Base-by-base conservation (phyloP, 2,329 filamentous ascomycete genomes). In the Ophiostoma ulmi region DNA sequence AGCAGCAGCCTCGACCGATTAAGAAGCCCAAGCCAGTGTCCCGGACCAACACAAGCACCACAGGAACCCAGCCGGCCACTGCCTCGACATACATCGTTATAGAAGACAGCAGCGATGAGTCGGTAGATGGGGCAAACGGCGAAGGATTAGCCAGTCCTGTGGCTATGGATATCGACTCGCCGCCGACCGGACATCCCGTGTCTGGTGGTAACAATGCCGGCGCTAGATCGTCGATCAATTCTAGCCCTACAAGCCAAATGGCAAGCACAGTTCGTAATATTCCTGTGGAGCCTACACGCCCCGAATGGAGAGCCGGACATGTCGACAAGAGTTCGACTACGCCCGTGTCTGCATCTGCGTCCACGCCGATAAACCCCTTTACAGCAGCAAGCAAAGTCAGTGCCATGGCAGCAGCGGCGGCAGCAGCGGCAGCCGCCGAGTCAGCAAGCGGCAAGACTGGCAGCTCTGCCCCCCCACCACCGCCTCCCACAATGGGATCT, bases 91-190 rank as follows among this genome's bases (percentile, higher is more conserved):
- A 69, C 1, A 78, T 80, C 69, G 8, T 83, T 5, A 81, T 79
- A 70, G 81, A 82, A 6, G 82, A 83, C 63, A 81, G 80, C 70
- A 75, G 72, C 75, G 73, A 78, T 72, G 58, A 69, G 17, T 65
- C 63, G 35, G 36, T n/a, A 0, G 64, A 31, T 14, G 64, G 68
- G 10, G 31, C 44, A 5, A 44, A 41, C 26, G 41, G 41, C 31
- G 63, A 65, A 4, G 38, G 66, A 0, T 44, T 52, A 31, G 81
- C 81, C 48, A 87, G 84, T 73, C 85, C 86, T 2, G 86, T 84
- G 71, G 86, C 87, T 17, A 90, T 90, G 88, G 88, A 90, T 73
- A 88, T 90, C 68, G 88, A 90, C 75, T 82, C 85, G 5, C 85
- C 86, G 26, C 77, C 77, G 31, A 73, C 74, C 58, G 76, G 17